A percentile compares a stretch with the other conserved stretches of the same genome.
These are phyloP conservation scores for Neonectria sp. DNA, from an alignment of 2,329 filamentous ascomycete genomes.

Conservation along the genomic window DNA sequence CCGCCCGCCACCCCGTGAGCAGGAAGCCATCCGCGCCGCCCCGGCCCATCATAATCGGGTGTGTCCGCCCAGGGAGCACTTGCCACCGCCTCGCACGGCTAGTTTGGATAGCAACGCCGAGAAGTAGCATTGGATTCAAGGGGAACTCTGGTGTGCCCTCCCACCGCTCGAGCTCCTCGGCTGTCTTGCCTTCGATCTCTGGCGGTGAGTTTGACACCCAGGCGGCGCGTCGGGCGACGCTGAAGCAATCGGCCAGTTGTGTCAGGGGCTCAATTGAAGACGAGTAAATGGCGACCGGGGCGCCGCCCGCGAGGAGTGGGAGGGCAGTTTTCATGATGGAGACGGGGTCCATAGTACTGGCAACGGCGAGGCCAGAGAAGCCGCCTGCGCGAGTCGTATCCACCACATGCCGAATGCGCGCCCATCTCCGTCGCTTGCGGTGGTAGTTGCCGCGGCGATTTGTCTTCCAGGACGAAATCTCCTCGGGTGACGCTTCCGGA, in stretches of 20 bases:
- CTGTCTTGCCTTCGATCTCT: conserved; percentile 60
- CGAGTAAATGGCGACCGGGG: conserved; percentile 88
- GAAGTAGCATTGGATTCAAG: conserved; percentile 86
- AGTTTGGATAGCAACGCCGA: conserved; percentile 86
- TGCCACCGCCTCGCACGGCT: conserved; percentile 87
- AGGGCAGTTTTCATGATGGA: conserved; percentile 82
- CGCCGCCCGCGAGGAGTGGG: conserved; percentile 86
- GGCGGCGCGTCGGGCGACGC: conserved; percentile 82
- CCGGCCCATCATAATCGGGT: conserved; percentile 91
- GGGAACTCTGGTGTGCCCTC: conserved; percentile 82
- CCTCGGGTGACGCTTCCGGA: conserved; percentile 69
- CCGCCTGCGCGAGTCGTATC: conserved; percentile 81
- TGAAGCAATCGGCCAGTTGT: conserved; percentile 86
- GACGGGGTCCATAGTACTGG: conserved; percentile 84
- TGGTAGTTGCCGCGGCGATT: conserved; percentile 89
- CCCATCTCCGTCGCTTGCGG: conserved; percentile 90
- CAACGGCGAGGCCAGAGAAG: conserved; percentile 88
- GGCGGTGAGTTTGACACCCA: conserved; percentile 73
- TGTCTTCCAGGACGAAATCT: conserved; percentile 80
- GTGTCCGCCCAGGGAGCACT: conserved; percentile 90
- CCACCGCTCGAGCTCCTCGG: conserved; percentile 70
- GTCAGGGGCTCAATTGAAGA: conserved; percentile 85
- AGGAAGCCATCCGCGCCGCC: conserved; percentile 94
- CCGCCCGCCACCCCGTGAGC: conserved; percentile 85
- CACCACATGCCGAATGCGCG: conserved; percentile 79